Evolutionary conservation across 2,329 filamentous ascomycete genomes (phyloP).

Genomic region (Cladobotryum mycophilum): DNA sequence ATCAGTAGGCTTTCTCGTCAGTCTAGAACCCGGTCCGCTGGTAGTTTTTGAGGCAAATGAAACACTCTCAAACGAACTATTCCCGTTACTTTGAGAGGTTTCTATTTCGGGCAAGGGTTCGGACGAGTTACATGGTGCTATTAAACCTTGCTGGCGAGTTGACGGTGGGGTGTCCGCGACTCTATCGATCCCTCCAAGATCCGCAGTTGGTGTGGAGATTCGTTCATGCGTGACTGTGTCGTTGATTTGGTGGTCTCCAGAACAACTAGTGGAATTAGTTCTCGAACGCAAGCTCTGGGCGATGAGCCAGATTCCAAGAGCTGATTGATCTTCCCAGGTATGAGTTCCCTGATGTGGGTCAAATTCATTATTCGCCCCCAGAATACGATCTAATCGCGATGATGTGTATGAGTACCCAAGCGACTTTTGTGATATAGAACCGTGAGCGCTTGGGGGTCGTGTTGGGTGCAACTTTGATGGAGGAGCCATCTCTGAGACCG

Average conservation of each 20-base stretch:
- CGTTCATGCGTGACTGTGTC: background rate
- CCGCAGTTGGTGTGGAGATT: background rate
- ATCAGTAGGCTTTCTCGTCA: background rate
- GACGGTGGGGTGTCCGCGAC: slow-evolving; percentile 8
- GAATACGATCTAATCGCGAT: slow-evolving; percentile 12
- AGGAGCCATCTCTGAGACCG: background rate
- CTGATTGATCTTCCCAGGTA: slow-evolving; percentile 28
- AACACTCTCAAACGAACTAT: background rate
- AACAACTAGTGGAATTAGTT: slow-evolving; percentile 19
- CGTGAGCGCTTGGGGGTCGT: slow-evolving; percentile 4
- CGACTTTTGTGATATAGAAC: slow-evolving; percentile 10
- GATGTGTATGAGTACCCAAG: slow-evolving; percentile 7
- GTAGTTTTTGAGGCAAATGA: slow-evolving; percentile 1
- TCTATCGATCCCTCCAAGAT: slow-evolving; percentile 13
- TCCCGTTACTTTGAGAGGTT: background rate
- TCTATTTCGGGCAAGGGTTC: background rate
- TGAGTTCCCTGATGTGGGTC: slow-evolving; percentile 24
- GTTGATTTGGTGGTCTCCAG: background rate
- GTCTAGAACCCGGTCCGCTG: background rate
- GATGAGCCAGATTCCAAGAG: slow-evolving; percentile 32
- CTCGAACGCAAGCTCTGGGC: slow-evolving; percentile 26
- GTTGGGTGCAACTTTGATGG: background rate
- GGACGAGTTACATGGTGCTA: background rate
- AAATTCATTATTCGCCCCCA: slow-evolving; percentile 22
- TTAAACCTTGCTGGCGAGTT: slow-evolving; percentile 1